Percentiles rank a stretch among this genome's conserved stretches.
phyloP scores from a whole-genome alignment of 2,329 filamentous ascomycete genomes.

The Cordyceps tenuipes region DNA sequence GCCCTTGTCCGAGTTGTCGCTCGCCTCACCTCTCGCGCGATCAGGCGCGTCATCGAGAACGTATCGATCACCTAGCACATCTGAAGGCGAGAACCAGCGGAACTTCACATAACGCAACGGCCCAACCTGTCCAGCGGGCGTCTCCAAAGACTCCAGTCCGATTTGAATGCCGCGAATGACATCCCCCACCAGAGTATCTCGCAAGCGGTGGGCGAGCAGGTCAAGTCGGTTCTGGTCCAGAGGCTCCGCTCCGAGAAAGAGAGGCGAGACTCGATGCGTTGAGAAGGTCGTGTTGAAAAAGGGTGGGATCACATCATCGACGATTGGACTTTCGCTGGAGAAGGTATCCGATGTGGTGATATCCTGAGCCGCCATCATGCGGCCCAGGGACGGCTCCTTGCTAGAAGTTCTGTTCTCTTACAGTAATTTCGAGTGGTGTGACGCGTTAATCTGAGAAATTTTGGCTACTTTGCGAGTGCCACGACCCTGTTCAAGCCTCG shows the following conservation, averaged over 20 bases:
- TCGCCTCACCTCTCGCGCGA: conserved; percentile 12
- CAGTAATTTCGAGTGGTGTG: background rate
- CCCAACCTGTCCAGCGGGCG: conserved; percentile 29
- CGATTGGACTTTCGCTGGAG: conserved; percentile 4
- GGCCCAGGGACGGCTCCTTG: too few relatives aligned
- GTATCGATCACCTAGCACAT: conserved; percentile 24
- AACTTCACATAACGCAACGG: conserved; percentile 40
- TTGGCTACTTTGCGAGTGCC: background rate
- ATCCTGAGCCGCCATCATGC: conserved; percentile 10
- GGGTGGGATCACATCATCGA: conserved; percentile 24
- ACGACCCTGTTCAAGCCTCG: background rate
- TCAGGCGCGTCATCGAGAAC: conserved; percentile 14
- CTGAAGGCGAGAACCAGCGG: conserved; percentile 33
- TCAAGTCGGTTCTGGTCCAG: conserved; percentile 33
- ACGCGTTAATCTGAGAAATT: background rate
- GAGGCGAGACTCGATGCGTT: conserved; percentile 45
- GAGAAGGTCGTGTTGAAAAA: conserved; percentile 54
- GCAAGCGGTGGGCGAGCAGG: conserved; percentile 38
- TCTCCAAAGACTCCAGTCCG: conserved; percentile 35
- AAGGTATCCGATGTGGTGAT: conserved; percentile 10
- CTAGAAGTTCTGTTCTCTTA: background rate
- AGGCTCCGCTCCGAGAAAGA: conserved; percentile 36
- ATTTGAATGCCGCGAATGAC: conserved; percentile 53
- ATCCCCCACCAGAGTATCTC: conserved; percentile 49
- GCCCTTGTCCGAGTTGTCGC: conserved; percentile 21